Percentiles rank a stretch among this genome's conserved stretches.
Conservation (phyloP, 768 basidiomycete species). For the Suillus discolor region DNA sequence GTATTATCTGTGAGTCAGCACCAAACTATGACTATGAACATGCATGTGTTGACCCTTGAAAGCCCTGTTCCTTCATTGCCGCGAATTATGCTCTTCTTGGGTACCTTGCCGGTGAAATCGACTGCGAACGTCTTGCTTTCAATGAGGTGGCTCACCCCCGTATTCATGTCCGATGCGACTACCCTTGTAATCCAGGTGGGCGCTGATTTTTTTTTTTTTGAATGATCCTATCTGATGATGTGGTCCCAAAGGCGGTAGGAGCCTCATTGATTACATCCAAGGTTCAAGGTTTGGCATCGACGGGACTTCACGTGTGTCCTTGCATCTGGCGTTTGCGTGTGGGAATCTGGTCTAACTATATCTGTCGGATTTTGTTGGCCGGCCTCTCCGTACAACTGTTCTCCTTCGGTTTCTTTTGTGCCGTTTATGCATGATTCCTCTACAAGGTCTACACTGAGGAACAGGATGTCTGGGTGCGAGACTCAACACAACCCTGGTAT, state of each 20-base stretch:
- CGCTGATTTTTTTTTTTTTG: neutral
- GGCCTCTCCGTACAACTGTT: conserved; percentile 58
- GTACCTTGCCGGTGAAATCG: conserved; percentile 53
- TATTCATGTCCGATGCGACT: conserved; percentile 66
- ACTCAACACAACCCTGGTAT: conserved; percentile 45
- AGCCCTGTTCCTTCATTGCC: conserved; percentile 79
- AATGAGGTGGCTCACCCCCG: conserved; percentile 51
- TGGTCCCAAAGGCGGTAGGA: conserved; percentile 43
- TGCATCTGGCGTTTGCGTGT: neutral
- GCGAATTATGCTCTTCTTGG: conserved; percentile 71
- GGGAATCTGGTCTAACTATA: neutral
- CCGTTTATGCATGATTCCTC: conserved; percentile 50
- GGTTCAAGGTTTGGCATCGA: conserved; percentile 27
- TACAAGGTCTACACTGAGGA: conserved; percentile 46
- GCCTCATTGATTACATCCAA: conserved; percentile 48
- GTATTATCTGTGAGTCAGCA: conserved; percentile 47
- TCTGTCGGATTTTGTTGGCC: conserved; percentile 53
- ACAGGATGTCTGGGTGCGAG: conserved; percentile 42
- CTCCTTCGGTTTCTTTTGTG: conserved; percentile 53
- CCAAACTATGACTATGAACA: neutral
- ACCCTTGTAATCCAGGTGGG: conserved; percentile 68
- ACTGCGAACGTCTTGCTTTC: conserved; percentile 50
- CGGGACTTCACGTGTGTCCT: conserved; percentile 40
- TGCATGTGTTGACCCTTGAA: conserved; percentile 4
- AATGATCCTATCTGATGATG: neutral